Evolutionary conservation across 1,284 basidiomycete species (phyloP).

Genomic region (Omphalotus olearius): DNA sequence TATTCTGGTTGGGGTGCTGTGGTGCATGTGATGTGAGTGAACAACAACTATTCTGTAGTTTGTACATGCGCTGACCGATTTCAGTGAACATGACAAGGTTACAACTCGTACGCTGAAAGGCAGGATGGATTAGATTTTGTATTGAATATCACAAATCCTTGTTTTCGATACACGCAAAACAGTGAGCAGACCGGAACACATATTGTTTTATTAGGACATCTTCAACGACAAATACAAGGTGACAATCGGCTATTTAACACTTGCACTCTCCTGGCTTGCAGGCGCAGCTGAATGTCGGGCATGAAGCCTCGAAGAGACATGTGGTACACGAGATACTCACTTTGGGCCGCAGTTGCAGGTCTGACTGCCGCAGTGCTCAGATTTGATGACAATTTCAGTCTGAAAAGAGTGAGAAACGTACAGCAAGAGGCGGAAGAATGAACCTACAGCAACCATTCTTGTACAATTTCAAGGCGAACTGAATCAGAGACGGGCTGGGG

Average conservation of each 20-base stretch:
- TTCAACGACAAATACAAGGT: neutral
- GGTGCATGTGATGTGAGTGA: slow-evolving; percentile 91
- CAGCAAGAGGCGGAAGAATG: neutral
- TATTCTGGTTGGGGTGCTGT: slow-evolving; percentile 96
- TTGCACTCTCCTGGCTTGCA: slow-evolving; percentile 12
- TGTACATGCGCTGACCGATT: neutral
- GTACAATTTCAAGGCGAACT: neutral
- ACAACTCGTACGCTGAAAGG: slow-evolving; percentile 84
- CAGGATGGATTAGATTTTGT: slow-evolving; percentile 77
- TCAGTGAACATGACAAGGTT: slow-evolving; percentile 83
- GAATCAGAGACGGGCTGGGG: neutral
- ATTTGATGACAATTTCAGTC: slow-evolving; percentile 3
- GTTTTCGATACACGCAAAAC: slow-evolving; percentile 9
- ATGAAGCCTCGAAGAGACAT: neutral
- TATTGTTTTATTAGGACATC: neutral
- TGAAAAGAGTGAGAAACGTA: neutral
- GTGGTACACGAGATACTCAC: neutral
- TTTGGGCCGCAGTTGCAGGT: slow-evolving; percentile 9
- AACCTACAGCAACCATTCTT: slow-evolving; percentile 5
- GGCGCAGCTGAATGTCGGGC: neutral
- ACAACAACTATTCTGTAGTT: slow-evolving; percentile 3
- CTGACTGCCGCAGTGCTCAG: slow-evolving; percentile 6
- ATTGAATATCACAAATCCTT: slow-evolving; percentile 18
- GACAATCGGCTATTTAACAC: neutral
- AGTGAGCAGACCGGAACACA: neutral